Conservation (phyloP, 2,329 filamentous ascomycete species). For the Dothistroma septosporum region DNA sequence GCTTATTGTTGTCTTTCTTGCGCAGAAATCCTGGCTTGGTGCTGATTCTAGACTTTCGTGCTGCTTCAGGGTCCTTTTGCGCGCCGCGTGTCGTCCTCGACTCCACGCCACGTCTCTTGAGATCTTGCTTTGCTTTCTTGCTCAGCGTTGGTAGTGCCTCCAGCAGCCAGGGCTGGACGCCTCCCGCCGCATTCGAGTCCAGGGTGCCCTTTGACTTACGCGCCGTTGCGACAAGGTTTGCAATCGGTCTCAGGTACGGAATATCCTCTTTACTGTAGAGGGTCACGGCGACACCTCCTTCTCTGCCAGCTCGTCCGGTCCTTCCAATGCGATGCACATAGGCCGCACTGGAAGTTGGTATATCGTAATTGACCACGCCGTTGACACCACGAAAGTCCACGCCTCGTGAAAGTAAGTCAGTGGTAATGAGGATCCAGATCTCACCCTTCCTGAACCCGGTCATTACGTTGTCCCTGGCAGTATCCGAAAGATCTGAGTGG, state of each 20-base stretch:
- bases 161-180: slow-evolving; percentile 78
- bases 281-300: slow-evolving; percentile 85
- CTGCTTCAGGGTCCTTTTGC: slow-evolving; percentile 40
- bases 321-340: slow-evolving; percentile 93
- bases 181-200: slow-evolving; percentile 40
- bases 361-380: slow-evolving; percentile 95
- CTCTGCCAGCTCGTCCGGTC: slow-evolving; percentile 80
- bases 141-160: slow-evolving; percentile 78
- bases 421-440: slow-evolving; percentile 95
- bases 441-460: slow-evolving; percentile 84
- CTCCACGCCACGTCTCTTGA: slow-evolving; percentile 80
- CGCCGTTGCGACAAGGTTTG: slow-evolving; percentile 82
- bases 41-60: slow-evolving; percentile 65
- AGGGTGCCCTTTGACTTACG: slow-evolving; percentile 58
- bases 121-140: slow-evolving; percentile 76
- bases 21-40: slow-evolving; percentile 75
- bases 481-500: slow-evolving; percentile 78
- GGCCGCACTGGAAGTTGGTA: slow-evolving; percentile 80
- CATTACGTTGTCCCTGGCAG: slow-evolving; percentile 75
- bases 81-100: slow-evolving; percentile 50
- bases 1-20: slow-evolving; percentile 62
- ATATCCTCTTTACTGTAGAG: slow-evolving; percentile 96
- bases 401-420: slow-evolving; percentile 84
- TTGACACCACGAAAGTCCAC: slow-evolving; percentile 95
- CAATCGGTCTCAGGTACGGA: slow-evolving; percentile 81